Base-by-base conservation (phyloP, 2,329 filamentous ascomycete species). In the Alternaria conjuncta region DNA sequence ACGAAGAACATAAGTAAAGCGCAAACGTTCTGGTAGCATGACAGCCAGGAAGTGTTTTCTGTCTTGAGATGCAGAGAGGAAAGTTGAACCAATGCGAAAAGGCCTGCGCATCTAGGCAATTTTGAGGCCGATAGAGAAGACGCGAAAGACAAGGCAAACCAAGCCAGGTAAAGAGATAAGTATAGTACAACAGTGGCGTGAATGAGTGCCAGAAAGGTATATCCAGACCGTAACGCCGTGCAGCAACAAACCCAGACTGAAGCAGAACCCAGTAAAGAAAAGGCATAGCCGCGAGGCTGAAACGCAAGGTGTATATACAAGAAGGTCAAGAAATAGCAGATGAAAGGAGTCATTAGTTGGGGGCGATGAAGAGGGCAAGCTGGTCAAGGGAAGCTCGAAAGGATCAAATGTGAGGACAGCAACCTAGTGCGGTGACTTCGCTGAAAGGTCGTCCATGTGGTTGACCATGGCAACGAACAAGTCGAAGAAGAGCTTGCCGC, bases 401-500 rank as follows among this genome's bases (percentile, higher is more conserved):
- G 57, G 51, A 44, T 64, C 60, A 64, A 54, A 45, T 15, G 45
- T 10, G 44, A 32, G 5, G 50, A 11, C 11, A 53, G 28, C 28
- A 61, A 64, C 59, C 69, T 77, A 78, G 62, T 67, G 74, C 67
- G 75, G 71, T 46, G 72, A 62, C 71, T 78, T 76, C 32, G 59
- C 57, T 21, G 75, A 66, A 46, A 79, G 57, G 57, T 79, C 78
- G 60, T 79, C 78, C 76, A 97, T 92, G 77, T 97, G 93, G 78
- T 97, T 97, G 82, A 92, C 94, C 82, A 97, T 88, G 18, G 94
- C 93, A 55, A 97, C 94, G 78, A 97, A 97, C 47, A 97, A 85
- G 77, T 97, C 94, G 78, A 97, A 97, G 84, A 97, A 97, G 63
- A 97, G 85, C 75, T 92, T 92, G 57, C 93, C 93, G 26, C 94